Conservation (phyloP, 768 basidiomycete genomes). For the Russula lepida region DNA sequence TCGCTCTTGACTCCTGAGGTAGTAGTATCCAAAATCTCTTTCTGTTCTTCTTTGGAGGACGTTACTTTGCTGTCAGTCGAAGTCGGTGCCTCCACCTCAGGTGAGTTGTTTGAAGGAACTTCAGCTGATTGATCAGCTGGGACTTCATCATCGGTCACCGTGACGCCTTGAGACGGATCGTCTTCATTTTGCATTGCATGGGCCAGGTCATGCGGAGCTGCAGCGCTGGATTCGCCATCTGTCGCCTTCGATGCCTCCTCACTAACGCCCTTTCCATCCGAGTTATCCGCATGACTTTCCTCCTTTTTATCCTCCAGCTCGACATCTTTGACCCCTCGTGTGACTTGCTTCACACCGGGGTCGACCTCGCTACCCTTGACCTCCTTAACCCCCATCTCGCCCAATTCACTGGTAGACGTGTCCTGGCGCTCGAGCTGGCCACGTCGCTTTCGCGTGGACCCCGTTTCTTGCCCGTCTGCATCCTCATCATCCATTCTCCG, state of each 20-base stretch:
- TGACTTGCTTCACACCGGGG: conserved; percentile 59
- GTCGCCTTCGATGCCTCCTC: not conserved
- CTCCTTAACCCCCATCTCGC: conserved; percentile 26
- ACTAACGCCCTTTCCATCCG: not conserved
- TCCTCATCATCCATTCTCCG: conserved; percentile 45
- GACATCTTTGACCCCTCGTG: conserved; percentile 59
- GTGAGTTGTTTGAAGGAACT: not conserved
- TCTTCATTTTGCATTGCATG: not conserved
- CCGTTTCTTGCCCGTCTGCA: conserved; percentile 24
- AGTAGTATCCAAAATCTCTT: not conserved
- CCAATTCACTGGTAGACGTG: conserved; percentile 17
- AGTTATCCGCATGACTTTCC: not conserved
- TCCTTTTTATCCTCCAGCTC: conserved; percentile 41
- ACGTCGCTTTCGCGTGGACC: conserved; percentile 21
- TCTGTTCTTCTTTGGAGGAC: not conserved
- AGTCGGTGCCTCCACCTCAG: not conserved
- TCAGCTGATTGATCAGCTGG: not conserved
- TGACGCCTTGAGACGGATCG: not conserved
- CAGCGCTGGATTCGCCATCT: not conserved
- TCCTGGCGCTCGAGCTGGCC: conserved; percentile 16
- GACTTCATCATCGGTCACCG: conserved; percentile 4
- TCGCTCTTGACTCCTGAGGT: not conserved
- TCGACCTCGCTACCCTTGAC: conserved; percentile 35
- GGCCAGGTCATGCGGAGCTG: not conserved
- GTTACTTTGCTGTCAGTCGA: not conserved